A percentile compares a stretch with the other conserved stretches of the same genome.
phyloP scores from a whole-genome alignment of 495 filamentous ascomycete species.

The Daldinia grandis region DNA sequence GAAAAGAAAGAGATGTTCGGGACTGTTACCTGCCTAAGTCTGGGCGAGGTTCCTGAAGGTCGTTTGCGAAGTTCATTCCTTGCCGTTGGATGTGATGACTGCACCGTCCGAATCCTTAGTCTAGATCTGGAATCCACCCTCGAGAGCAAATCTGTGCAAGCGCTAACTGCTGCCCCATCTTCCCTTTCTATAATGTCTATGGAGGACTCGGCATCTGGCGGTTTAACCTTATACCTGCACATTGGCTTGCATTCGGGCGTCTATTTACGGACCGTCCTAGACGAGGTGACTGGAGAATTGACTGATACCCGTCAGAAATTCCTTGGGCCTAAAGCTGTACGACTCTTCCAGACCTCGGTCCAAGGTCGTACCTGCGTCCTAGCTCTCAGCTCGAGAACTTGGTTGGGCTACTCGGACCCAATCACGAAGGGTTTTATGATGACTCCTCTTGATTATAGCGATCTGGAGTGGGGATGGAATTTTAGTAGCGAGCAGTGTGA shows the following conservation, averaged over 20 bases:
- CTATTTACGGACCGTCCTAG: conserved; percentile 91
- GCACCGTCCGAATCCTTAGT: conserved; percentile 90
- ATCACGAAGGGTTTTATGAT: conserved; percentile 87
- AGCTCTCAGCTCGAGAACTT: conserved; percentile 87
- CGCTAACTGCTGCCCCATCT: conserved; percentile 87
- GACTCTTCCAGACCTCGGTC: conserved; percentile 85
- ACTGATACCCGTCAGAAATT: conserved; percentile 95
- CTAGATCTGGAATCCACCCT: conserved; percentile 89
- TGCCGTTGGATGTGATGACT: conserved; percentile 96
- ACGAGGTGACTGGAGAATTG: conserved; percentile 92
- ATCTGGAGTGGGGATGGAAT: conserved; percentile 93
- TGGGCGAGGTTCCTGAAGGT: conserved; percentile 94
- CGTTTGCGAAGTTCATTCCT: conserved; percentile 85
- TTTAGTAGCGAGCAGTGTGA: conserved; percentile 93
- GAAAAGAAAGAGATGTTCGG: conserved; percentile 95
- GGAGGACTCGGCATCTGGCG: conserved; percentile 78
- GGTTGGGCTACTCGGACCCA: conserved; percentile 89
- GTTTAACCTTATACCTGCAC: conserved; percentile 87
- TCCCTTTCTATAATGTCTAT: conserved; percentile 92
- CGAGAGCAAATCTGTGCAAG: conserved; percentile 92
- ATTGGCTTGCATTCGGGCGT: conserved; percentile 96
- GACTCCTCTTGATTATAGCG: conserved; percentile 85
- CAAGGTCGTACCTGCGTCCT: conserved; percentile 87
- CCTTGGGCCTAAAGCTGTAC: conserved; percentile 86
- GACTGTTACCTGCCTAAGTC: conserved; percentile 90